Evolutionary conservation across 148 eudicot species (phyloP), one percentile per base, ranked within the genome.

Genomic region (Rhododendron kiyosumense): DNA sequence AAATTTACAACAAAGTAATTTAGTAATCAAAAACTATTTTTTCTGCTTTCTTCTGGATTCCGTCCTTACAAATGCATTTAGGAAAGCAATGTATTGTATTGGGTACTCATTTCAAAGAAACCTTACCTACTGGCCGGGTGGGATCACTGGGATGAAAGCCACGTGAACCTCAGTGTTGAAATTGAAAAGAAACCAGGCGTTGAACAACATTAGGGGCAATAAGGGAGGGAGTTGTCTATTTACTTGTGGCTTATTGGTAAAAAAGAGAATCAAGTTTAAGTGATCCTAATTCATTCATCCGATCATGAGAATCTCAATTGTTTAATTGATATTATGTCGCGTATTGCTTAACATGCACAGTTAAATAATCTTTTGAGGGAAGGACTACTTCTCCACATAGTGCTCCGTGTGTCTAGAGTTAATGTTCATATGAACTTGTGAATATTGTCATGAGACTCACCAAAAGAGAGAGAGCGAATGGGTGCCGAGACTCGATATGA

Each of bases 301-400:
- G 8, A 67, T 67, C 15, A 28, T 11, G 32, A 67, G 34, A 63
- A 67, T 67, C 13, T 67, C 74, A 26, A 67, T 67, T 2, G 10
- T 67, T 26, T 67, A n/a, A 10, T n/a, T 67, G 30, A 67, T 26
- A 67, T 26, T 28, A n/a, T 67, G 1, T 67, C 32, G 0, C 34
- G 3, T 67, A 67, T 24, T 7, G 34, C 65, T 67, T 26, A 67
- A 67, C 2, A 2, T 67, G 28, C 3, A 26, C 34, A 2, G 74
- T n/a, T 3, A 18, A 67, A 67, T 67, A n/a, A 67, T n/a, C 52
- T 49, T 43, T 43, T 6, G 7, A 43, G 45, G 45, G 83, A 91
- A 87, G 93, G 86, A 94, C 97, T 34, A 95, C 98, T 86, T 97
- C 99, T 90, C 97, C 90, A 88, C 95, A 96, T 86, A 95, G 95